These are phyloP conservation scores for Lichtheimia corymbifera DNA, from an alignment of 371 early-diverging fungal genomes.

Conservation along the genomic window DNA sequence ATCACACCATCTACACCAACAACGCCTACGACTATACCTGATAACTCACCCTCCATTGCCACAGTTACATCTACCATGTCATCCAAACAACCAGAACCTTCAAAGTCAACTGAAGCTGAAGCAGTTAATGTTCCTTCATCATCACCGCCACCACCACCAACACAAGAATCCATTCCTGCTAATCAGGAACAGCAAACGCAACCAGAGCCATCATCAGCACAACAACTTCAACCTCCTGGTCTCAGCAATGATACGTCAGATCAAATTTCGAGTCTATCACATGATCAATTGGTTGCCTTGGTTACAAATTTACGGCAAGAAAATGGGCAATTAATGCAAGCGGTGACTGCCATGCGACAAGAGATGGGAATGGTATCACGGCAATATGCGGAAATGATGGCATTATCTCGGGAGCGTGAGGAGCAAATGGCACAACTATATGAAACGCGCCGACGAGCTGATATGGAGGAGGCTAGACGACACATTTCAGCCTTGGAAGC, in stretches of 20 bases:
- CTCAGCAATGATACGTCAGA: background rate
- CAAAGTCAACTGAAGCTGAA: background rate
- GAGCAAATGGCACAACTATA: slow-evolving; percentile 14
- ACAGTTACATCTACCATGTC: no score
- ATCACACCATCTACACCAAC: no score
- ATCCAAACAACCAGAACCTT: background rate
- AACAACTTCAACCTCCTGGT: slow-evolving; percentile 6
- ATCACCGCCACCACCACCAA: background rate
- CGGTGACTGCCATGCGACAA: slow-evolving; percentile 45
- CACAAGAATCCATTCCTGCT: background rate
- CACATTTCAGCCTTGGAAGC: slow-evolving; percentile 48
- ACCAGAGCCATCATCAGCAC: slow-evolving; percentile 4
- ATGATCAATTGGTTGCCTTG: slow-evolving; percentile 25
- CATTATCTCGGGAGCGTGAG: slow-evolving; percentile 50
- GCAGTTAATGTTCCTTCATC: background rate
- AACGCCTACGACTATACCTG: no score
- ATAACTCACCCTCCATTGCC: no score
- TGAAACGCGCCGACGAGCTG: slow-evolving; percentile 40
- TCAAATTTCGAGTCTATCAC: slow-evolving; percentile 6
- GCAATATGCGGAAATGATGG: slow-evolving; percentile 42
- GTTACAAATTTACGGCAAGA: slow-evolving; percentile 42
- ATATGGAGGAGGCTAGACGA: slow-evolving; percentile 48
- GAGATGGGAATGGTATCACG: slow-evolving; percentile 44
- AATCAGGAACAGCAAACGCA: slow-evolving; percentile 2
- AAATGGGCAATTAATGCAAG: slow-evolving; percentile 41